Percentiles rank a stretch among this genome's conserved stretches.
phyloP scores from a whole-genome alignment of 2,329 filamentous ascomycete species.

The Gaeumannomyces tritici region DNA sequence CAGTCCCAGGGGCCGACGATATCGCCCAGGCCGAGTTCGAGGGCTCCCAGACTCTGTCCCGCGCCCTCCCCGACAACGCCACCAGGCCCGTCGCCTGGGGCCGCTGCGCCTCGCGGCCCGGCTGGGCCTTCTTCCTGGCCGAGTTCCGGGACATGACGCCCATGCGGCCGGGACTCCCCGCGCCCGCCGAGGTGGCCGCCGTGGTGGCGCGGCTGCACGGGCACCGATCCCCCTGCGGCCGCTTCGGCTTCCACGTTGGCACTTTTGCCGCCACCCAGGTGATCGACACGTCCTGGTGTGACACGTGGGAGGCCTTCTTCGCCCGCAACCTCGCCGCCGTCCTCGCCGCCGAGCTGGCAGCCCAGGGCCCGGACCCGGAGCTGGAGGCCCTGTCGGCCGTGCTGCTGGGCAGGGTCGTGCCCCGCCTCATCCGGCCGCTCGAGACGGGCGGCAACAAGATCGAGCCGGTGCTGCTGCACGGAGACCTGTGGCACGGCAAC shows the following conservation, averaged over 20 bases:
- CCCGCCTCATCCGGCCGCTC: slow-evolving; percentile 25
- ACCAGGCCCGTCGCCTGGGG: neutral
- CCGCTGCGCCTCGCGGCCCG: neutral
- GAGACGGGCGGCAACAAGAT: slow-evolving; percentile 23
- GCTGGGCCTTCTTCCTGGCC: neutral
- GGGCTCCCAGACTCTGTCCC: neutral
- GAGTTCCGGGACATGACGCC: slow-evolving; percentile 17
- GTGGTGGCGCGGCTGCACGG: slow-evolving; percentile 54
- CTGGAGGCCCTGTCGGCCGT: slow-evolving; percentile 6
- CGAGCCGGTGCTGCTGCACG: slow-evolving; percentile 24
- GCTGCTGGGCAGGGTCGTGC: slow-evolving; percentile 23
- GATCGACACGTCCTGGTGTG: slow-evolving; percentile 9
- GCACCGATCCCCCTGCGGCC: slow-evolving; percentile 15
- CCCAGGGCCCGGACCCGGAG: slow-evolving; percentile 7
- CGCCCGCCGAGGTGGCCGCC: slow-evolving; percentile 7
- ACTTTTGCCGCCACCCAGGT: slow-evolving; percentile 14
- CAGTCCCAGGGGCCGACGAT: neutral
- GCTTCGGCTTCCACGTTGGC: slow-evolving; percentile 16
- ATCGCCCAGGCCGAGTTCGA: neutral
- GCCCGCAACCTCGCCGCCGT: slow-evolving; percentile 7
- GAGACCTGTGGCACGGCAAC: slow-evolving; percentile 21
- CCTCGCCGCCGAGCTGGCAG: slow-evolving; percentile 5
- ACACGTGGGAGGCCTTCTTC: slow-evolving; percentile 18
- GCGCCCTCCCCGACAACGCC: neutral
- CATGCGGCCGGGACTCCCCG: slow-evolving; percentile 28